These are phyloP conservation scores for Claviceps sp. DNA, from an alignment of 2,329 filamentous ascomycete genomes.

Conservation along the genomic window DNA sequence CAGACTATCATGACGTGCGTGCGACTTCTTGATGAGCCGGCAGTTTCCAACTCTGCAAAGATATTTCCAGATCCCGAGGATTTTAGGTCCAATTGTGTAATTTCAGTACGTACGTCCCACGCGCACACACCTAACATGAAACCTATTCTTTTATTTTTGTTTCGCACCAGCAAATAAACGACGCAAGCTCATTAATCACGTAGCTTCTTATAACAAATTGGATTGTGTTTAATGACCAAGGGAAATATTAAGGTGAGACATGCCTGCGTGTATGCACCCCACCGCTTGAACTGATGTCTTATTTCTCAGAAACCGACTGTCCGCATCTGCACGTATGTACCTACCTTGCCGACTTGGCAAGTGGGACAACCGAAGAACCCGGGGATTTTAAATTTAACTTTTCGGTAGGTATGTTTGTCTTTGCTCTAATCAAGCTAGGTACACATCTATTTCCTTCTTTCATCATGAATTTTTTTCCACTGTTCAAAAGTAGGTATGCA, in stretches of 20 bases:
- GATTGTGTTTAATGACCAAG: background rate
- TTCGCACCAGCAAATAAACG: background rate
- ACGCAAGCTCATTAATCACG: background rate
- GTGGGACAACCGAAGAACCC: background rate
- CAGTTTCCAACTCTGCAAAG: background rate
- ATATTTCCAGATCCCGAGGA: background rate
- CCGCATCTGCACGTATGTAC: background rate
- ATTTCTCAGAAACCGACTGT: background rate
- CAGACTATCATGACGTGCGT: background rate
- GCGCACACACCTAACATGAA: background rate
- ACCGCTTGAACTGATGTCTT: background rate
- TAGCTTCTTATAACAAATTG: too few relatives aligned
- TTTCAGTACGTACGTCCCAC: too few relatives aligned
- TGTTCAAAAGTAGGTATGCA: background rate
- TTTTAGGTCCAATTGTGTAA: too few relatives aligned
- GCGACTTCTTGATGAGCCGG: too few relatives aligned
- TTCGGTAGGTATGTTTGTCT: background rate
- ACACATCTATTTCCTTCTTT: background rate
- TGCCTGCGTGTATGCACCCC: background rate
- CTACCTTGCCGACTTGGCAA: background rate
- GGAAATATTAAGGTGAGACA: slow-evolving; percentile 1
- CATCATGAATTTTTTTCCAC: background rate
- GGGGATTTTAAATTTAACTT: background rate
- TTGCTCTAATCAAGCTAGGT: background rate
- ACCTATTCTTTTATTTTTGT: background rate